These are phyloP conservation scores for Pythium grandisporangium DNA, from an alignment of 352 stramenopile genomes.

Conservation along the genomic window DNA sequence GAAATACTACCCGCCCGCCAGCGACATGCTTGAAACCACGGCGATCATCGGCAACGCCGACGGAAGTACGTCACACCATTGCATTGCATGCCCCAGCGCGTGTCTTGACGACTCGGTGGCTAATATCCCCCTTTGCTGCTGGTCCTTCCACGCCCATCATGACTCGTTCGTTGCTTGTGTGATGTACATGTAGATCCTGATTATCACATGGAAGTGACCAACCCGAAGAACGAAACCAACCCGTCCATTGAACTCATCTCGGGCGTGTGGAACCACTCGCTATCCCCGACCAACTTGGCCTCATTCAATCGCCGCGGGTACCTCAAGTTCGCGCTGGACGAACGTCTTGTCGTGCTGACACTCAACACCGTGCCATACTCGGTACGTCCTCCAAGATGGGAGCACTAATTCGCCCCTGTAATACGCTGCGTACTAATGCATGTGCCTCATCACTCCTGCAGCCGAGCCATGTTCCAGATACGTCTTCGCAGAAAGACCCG, in stretches of 20 bases:
- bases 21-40: constrained; percentile 32
- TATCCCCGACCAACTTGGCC: constrained; percentile 43
- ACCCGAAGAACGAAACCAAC: constrained; percentile 37
- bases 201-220: constrained; percentile 73
- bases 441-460: constrained; percentile 6
- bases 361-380: constrained; percentile 81
- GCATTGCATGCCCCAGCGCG: too few relatives aligned
- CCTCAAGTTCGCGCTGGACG: constrained; percentile 49
- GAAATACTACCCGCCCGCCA: constrained; percentile 43
- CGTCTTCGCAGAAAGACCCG: constrained; percentile 59
- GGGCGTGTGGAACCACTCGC: constrained; percentile 31
- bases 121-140: neutral
- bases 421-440: too few relatives aligned
- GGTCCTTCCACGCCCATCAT: neutral
- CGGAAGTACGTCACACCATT: constrained; percentile 44
- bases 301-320: constrained; percentile 51
- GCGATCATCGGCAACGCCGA: constrained; percentile 80
- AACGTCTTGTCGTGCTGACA: constrained; percentile 55
- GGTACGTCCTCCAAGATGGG: constrained; percentile 23
- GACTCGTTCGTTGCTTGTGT: neutral
- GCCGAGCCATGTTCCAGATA: constrained; percentile 70
- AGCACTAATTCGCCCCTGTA: neutral
- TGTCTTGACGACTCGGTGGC: neutral
- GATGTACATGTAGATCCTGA: constrained; percentile 26
- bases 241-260: constrained; percentile 50